Evolutionary conservation across 768 basidiomycete genomes (phyloP).

Genomic region (Serendipita vermifera): DNA sequence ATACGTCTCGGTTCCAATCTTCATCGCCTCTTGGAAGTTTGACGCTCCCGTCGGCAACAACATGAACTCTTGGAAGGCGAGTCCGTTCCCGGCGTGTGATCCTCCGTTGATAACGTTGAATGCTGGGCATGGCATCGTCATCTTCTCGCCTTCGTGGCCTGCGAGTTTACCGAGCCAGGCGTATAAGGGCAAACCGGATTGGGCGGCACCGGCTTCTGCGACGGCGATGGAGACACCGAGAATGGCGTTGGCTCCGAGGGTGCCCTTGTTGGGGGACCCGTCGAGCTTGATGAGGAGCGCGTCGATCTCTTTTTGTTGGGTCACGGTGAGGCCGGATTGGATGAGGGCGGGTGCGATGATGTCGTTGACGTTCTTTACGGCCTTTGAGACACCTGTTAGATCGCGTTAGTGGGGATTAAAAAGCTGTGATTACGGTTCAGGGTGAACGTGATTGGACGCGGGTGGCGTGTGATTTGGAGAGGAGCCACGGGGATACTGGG

Average conservation of each 20-base stretch:
- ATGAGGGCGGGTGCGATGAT: slow-evolving; percentile 81
- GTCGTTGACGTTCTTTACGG: slow-evolving; percentile 87
- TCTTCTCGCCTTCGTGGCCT: slow-evolving; percentile 78
- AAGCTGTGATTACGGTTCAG: not conserved
- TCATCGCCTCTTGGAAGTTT: slow-evolving; percentile 92
- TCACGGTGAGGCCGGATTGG: slow-evolving; percentile 70
- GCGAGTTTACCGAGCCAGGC: slow-evolving; percentile 93
- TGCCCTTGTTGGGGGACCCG: slow-evolving; percentile 96
- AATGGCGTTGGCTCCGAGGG: slow-evolving; percentile 98
- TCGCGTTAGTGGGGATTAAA: not conserved
- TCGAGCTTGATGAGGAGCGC: slow-evolving; percentile 97
- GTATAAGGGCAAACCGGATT: slow-evolving; percentile 84
- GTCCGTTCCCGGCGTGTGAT: slow-evolving; percentile 98
- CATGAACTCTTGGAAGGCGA: slow-evolving; percentile 99
- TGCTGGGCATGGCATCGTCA: slow-evolving; percentile 78
- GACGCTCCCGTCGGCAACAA: slow-evolving; percentile 87
- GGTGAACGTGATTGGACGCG: not conserved
- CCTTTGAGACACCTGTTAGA: slow-evolving; percentile 75
- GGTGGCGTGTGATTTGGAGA: not conserved
- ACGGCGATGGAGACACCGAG: slow-evolving; percentile 97
- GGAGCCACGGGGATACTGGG: not conserved
- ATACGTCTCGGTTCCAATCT: slow-evolving; percentile 96
- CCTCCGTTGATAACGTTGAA: slow-evolving; percentile 99
- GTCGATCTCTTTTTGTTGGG: slow-evolving; percentile 88
- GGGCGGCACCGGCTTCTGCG: slow-evolving; percentile 81